phyloP scores from a whole-genome alignment of 805 yeast genomes.

The Grigorovia jiainica region DNA sequence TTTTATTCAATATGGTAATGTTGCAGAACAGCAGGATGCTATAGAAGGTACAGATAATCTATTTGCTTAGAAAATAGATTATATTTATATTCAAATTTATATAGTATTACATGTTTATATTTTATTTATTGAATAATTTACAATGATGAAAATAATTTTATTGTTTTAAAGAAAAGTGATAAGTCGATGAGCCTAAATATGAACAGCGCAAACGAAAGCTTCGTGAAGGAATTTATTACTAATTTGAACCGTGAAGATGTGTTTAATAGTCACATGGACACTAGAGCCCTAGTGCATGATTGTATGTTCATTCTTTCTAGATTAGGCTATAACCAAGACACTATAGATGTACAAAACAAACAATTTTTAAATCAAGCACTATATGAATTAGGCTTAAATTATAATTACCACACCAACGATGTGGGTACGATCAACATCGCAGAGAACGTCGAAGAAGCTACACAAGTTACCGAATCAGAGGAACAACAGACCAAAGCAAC shows the following conservation, averaged over 20 bases:
- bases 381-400: background rate
- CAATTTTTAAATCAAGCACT: background rate
- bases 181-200: background rate
- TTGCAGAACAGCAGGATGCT: conserved; percentile 44
- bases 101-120: background rate
- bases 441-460: no score
- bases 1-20: conserved; percentile 61
- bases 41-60: conserved; percentile 65
- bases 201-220: background rate
- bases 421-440: background rate
- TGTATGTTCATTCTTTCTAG: conserved; percentile 1
- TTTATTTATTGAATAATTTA: no score
- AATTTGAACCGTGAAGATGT: background rate
- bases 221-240: background rate
- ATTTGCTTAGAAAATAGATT: conserved; percentile 34
- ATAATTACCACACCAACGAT: background rate
- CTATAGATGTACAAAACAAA: background rate
- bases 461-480: no score
- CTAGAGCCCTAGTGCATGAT: conserved; percentile 1
- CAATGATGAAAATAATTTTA: no score
- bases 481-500: background rate
- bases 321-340: background rate
- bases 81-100: background rate
- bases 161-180: no score
- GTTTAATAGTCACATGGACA: background rate